These are phyloP conservation scores for Phialophora macrospora DNA, from an alignment of 2,329 filamentous ascomycete genomes.

Conservation along the genomic window DNA sequence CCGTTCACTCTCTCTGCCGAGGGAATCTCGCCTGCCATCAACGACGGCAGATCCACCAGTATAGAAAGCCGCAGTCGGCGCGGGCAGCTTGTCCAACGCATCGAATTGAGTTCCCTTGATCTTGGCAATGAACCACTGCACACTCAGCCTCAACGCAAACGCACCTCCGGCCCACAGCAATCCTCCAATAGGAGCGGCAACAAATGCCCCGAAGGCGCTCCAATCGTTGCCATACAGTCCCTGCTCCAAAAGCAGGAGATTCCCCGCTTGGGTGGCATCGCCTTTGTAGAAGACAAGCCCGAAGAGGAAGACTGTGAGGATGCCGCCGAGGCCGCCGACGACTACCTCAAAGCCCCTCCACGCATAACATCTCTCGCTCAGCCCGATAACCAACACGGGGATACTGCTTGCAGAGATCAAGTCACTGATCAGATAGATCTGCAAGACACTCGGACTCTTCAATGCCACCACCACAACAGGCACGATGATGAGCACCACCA, in stretches of 20 bases:
- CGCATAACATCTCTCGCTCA: constrained; percentile 68
- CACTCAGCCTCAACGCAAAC: constrained; percentile 62
- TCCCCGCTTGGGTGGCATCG: constrained; percentile 64
- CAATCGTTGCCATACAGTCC: constrained; percentile 79
- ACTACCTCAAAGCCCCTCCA: constrained; percentile 83
- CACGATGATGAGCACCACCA: constrained; percentile 73
- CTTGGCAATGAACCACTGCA: constrained; percentile 64
- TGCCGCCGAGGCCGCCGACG: constrained; percentile 74
- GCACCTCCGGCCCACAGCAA: constrained; percentile 72
- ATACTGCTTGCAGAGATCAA: constrained; percentile 77
- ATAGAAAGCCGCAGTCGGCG: constrained; percentile 35
- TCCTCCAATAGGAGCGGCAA: constrained; percentile 76
- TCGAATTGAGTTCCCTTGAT: constrained; percentile 66
- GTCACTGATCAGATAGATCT: constrained; percentile 83
- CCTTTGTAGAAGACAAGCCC: constrained; percentile 75
- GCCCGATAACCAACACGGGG: constrained; percentile 74
- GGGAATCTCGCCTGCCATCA: neutral
- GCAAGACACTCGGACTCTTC: constrained; percentile 73
- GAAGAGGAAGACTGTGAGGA: constrained; percentile 80
- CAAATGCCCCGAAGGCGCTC: constrained; percentile 80
- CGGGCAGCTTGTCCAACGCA: constrained; percentile 64
- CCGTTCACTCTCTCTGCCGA: constrained; percentile 20
- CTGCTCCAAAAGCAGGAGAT: constrained; percentile 72
- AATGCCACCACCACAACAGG: constrained; percentile 76
- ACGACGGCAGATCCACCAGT: constrained; percentile 22